phyloP scores from a whole-genome alignment of 257 asterid genomes.

The Paraleonurus japonicus region DNA sequence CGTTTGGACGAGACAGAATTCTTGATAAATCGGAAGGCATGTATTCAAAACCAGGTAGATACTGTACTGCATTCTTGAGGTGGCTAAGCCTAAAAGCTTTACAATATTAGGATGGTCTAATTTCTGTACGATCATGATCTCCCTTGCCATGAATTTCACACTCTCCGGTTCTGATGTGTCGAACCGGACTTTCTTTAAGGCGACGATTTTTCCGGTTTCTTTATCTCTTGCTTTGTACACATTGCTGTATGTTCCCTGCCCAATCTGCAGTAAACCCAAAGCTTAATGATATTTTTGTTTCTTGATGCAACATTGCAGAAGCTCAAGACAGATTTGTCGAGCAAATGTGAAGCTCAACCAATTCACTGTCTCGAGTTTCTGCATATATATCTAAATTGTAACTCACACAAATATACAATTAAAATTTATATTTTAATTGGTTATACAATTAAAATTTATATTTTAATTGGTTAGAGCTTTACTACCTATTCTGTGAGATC shows the following conservation, averaged over 20 bases:
- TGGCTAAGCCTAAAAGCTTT: slow-evolving; percentile 82
- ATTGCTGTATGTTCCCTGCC: slow-evolving; percentile 83
- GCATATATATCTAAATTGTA: neutral
- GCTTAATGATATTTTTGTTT: neutral
- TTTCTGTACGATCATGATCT: slow-evolving; percentile 59
- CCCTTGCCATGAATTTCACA: slow-evolving; percentile 87
- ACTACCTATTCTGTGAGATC: too few species aligned
- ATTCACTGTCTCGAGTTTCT: neutral
- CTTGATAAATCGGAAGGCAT: slow-evolving; percentile 67
- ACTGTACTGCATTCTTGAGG: slow-evolving; percentile 92
- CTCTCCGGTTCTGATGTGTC: slow-evolving; percentile 86
- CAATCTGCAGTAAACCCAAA: slow-evolving; percentile 30
- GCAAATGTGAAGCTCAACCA: neutral
- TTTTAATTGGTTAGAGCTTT: too few species aligned
- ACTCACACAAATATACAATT: too few species aligned
- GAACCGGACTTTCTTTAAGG: slow-evolving; percentile 75
- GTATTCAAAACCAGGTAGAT: slow-evolving; percentile 70
- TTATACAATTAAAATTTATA: too few species aligned
- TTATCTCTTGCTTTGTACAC: slow-evolving; percentile 77
- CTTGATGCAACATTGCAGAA: neutral
- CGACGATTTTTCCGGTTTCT: slow-evolving; percentile 62
- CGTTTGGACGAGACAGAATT: slow-evolving; percentile 53
- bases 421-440: too few species aligned
- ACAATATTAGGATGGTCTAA: slow-evolving; percentile 77
- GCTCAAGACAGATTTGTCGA: neutral